Conservation (phyloP, 73 alveolate species). For the Paramecium sonneborni region DNA sequence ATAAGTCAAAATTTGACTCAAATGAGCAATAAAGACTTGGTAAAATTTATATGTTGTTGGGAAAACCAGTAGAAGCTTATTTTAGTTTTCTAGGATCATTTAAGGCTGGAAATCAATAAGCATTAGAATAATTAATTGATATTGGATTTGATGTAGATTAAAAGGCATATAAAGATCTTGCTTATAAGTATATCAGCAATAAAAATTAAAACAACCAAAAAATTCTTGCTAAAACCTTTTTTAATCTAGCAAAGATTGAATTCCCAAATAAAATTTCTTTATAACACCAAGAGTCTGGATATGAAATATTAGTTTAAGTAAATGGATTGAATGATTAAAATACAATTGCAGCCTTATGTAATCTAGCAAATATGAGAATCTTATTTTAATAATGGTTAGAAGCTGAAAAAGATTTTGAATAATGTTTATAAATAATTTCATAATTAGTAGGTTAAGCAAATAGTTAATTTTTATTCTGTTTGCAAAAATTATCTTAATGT, state of each 20-base stretch:
- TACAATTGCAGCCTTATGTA: neutral
- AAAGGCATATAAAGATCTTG: neutral
- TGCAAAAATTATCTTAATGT: neutral
- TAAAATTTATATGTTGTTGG: neutral
- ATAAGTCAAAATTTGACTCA: neutral
- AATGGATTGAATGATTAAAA: conserved; percentile 1
- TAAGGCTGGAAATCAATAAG: neutral
- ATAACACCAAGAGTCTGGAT: neutral
- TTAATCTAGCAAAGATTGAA: neutral
- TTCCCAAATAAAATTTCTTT: neutral
- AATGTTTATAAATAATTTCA: neutral
- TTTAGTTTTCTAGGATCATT: neutral
- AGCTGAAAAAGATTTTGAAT: neutral
- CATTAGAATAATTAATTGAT: neutral
- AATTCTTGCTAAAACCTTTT: neutral
- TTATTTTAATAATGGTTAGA: neutral
- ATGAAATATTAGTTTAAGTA: neutral
- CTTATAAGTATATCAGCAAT: neutral
- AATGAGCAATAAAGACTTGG: neutral
- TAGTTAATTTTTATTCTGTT: neutral
- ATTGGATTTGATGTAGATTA: neutral
- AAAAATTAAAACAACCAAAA: neutral
- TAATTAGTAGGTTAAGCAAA: neutral
- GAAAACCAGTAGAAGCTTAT: neutral
- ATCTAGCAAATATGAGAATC: neutral